Percentiles rank a stretch among this genome's conserved stretches.
phyloP scores from a whole-genome alignment of 2,329 filamentous ascomycete species.

The Malbranchea zuffiana region DNA sequence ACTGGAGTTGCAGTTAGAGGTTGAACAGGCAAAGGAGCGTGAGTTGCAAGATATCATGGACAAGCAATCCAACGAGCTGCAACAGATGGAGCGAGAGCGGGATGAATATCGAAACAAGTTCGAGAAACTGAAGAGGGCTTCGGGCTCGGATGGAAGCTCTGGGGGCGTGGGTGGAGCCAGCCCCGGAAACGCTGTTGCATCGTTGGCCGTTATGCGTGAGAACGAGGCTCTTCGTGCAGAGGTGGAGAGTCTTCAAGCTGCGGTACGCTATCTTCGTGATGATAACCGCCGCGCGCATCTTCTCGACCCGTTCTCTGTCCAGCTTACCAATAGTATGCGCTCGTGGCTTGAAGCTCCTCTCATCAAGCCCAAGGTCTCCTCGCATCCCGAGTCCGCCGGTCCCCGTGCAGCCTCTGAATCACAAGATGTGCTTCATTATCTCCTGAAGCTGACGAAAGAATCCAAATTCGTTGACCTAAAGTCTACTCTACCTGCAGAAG shows the following conservation, averaged over 20 bases:
- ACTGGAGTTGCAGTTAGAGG: slow-evolving; percentile 33
- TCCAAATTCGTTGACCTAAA: slow-evolving; percentile 32
- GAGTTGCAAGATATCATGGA: slow-evolving; percentile 26
- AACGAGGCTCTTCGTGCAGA: slow-evolving; percentile 35
- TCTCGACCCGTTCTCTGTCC: slow-evolving; percentile 33
- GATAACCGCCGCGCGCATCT: slow-evolving; percentile 34
- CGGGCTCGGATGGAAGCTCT: slow-evolving; percentile 28
- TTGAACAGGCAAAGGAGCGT: slow-evolving; percentile 26
- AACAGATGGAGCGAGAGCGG: slow-evolving; percentile 29
- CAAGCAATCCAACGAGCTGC: slow-evolving; percentile 29
- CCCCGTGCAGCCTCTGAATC: slow-evolving; percentile 30
- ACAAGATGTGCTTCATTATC: slow-evolving; percentile 32
- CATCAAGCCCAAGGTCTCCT: slow-evolving; percentile 18
- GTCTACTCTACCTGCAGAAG: slow-evolving; percentile 22
- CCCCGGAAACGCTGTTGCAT: slow-evolving; percentile 25
- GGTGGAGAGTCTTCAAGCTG: slow-evolving; percentile 35
- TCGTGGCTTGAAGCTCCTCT: slow-evolving; percentile 37
- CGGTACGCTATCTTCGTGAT: slow-evolving; percentile 36
- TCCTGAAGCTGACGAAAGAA: slow-evolving; percentile 35
- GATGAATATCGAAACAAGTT: slow-evolving; percentile 34
- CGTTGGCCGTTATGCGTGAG: slow-evolving; percentile 33
- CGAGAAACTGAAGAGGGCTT: slow-evolving; percentile 33
- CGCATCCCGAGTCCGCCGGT: slow-evolving; percentile 24
- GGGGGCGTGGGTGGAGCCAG: slow-evolving; percentile 29
- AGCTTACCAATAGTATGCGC: slow-evolving; percentile 31